Conservation (phyloP, 192 early-diverging fungal species). For the Jimgerdemannia flammicorona region DNA sequence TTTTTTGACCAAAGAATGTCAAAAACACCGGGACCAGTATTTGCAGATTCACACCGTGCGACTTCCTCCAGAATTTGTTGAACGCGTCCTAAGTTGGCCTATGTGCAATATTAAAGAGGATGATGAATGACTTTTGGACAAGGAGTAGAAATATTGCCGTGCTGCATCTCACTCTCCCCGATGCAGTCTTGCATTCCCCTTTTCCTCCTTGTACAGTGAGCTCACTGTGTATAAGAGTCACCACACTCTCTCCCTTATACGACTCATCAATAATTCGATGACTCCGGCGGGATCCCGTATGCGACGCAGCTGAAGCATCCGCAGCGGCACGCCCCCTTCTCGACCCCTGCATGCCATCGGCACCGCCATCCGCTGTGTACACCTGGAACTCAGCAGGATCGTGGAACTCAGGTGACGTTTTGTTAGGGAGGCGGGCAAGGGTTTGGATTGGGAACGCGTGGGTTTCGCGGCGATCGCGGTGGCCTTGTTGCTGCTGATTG, state of each 20-base stretch:
- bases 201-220: slow-evolving; percentile 2
- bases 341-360: slow-evolving; percentile 1
- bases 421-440: background rate
- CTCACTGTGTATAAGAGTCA: too few species aligned
- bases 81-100: slow-evolving; percentile 52
- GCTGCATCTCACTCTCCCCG: too few species aligned
- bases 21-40: too few species aligned
- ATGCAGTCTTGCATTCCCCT: background rate
- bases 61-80: slow-evolving; percentile 76
- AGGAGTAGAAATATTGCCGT: too few species aligned
- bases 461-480: slow-evolving; percentile 15
- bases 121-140: too few species aligned
- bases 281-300: background rate
- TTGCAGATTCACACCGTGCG: too few species aligned
- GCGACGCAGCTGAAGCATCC: background rate
- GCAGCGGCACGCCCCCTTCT: slow-evolving; percentile 12
- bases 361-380: background rate
- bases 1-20: too few species aligned
- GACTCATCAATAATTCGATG: slow-evolving; percentile 15
- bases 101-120: slow-evolving; percentile 10
- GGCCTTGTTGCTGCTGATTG: background rate
- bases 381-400: too few species aligned
- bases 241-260: slow-evolving; percentile 7
- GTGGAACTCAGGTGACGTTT: background rate
- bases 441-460: slow-evolving; percentile 11